Percentiles rank a stretch among this genome's conserved stretches.
Conservation (phyloP, 176 grass and related monocot genomes). For the Phyllostachys edulis region DNA sequence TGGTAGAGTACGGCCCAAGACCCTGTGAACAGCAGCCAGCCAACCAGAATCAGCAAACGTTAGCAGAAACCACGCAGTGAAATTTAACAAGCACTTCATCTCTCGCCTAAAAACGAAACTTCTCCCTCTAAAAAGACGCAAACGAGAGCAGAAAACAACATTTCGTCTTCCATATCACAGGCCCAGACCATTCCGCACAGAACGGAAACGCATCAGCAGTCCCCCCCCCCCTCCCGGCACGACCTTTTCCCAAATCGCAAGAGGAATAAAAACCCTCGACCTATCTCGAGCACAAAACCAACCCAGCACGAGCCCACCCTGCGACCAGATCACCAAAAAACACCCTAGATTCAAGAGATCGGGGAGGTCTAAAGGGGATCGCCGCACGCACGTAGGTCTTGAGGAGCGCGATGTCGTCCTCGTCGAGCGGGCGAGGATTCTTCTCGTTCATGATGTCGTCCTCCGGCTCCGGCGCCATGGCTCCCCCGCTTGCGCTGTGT, state of each 20-base stretch:
- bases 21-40: constrained; percentile 49
- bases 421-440: constrained; percentile 64
- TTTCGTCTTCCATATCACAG: neutral
- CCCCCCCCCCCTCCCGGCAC: too few relatives aligned
- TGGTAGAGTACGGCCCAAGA: constrained; percentile 82
- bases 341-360: constrained; percentile 18
- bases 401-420: constrained; percentile 87
- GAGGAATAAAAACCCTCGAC: constrained; percentile 20
- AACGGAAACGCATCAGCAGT: neutral
- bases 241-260: too few relatives aligned
- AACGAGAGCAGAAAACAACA: neutral
- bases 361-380: neutral
- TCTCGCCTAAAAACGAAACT: neutral
- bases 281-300: neutral
- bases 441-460: constrained; percentile 82
- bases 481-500: neutral
- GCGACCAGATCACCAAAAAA: neutral
- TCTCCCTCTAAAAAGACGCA: neutral
- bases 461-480: constrained; percentile 73
- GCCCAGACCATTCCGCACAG: neutral
- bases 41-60: constrained; percentile 25
- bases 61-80: neutral
- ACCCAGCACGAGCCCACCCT: neutral
- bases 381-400: constrained; percentile 68
- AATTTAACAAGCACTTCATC: neutral